These are phyloP conservation scores for Oryza nivara DNA, from an alignment of 176 grass and related monocot species.

Conservation along the genomic window DNA sequence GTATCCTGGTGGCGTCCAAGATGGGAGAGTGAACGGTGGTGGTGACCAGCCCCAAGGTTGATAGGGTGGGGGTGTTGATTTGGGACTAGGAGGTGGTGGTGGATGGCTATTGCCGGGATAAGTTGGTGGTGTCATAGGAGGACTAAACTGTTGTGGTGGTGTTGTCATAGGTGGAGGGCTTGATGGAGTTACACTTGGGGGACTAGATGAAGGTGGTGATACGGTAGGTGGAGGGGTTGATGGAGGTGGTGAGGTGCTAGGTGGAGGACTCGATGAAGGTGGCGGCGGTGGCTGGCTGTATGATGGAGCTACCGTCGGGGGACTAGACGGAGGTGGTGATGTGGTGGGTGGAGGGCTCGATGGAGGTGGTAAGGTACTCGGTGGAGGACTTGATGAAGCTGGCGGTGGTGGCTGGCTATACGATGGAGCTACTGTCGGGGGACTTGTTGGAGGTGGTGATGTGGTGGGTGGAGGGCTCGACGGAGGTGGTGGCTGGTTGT, in stretches of 20 bases:
- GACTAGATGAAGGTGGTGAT: neutral
- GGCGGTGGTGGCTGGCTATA: neutral
- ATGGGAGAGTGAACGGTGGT: neutral
- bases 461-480: neutral
- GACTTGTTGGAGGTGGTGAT: neutral
- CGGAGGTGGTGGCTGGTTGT: neutral
- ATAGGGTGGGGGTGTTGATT: neutral
- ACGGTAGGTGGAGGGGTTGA: too few relatives aligned
- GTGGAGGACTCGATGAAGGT: too few relatives aligned
- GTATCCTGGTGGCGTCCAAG: constrained; percentile 33
- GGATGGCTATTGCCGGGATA: neutral
- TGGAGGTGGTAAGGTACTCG: neutral
- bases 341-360: neutral
- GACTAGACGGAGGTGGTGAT: too few relatives aligned
- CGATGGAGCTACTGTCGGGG: neutral
- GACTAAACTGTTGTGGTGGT: neutral
- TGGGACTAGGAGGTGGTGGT: neutral
- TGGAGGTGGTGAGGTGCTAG: neutral
- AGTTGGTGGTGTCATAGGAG: neutral
- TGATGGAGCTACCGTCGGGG: too few relatives aligned
- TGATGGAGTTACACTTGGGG: neutral
- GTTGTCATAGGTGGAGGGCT: neutral
- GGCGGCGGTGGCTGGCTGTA: too few relatives aligned
- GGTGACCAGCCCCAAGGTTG: neutral
- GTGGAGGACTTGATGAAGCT: neutral